phyloP scores from a whole-genome alignment of 164 flowering plant species.

The Euptelea pleiosperma region DNA sequence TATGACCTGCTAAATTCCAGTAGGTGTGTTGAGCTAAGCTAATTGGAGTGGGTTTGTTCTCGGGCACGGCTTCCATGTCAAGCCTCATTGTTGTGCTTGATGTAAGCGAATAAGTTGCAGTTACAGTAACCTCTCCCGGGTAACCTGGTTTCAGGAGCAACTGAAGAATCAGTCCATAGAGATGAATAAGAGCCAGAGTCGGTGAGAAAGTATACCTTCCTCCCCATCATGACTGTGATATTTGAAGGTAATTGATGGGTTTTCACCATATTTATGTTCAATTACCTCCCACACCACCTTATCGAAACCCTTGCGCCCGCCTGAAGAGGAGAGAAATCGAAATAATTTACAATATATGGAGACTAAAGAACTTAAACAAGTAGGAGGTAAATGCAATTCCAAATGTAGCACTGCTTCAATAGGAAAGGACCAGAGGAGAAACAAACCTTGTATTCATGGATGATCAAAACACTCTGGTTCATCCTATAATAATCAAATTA shows the following conservation, averaged over 20 bases:
- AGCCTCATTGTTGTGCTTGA: conserved; percentile 71
- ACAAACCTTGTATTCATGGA: too few relatives aligned
- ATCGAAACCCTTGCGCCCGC: conserved; percentile 83
- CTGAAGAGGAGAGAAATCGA: conserved; percentile 26
- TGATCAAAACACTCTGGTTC: too few relatives aligned
- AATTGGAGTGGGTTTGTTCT: conserved; percentile 75
- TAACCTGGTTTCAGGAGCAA: conserved; percentile 49
- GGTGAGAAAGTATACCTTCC: conserved; percentile 59
- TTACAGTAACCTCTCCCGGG: conserved; percentile 75
- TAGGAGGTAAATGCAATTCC: too few relatives aligned
- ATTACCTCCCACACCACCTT: conserved; percentile 79
- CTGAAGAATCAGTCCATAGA: conserved; percentile 8
- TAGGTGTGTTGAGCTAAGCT: conserved; percentile 92
- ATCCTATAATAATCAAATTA: too few relatives aligned
- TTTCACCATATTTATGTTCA: conserved; percentile 50
- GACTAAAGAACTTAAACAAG: too few relatives aligned
- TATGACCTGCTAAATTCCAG: conserved; percentile 90
- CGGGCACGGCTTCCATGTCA: conserved; percentile 91
- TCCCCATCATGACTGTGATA: conserved; percentile 85
- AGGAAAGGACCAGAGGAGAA: too few relatives aligned
- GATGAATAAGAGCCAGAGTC: conserved; percentile 10
- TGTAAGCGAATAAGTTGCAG: conserved; percentile 78
- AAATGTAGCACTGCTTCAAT: too few relatives aligned
- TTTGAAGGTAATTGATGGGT: conserved; percentile 80
- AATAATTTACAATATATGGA: not conserved